A percentile compares a stretch with the other conserved stretches of the same genome.
Conservation (phyloP, 108 stramenopile genomes). For the Stephanodiscus triporus region DNA sequence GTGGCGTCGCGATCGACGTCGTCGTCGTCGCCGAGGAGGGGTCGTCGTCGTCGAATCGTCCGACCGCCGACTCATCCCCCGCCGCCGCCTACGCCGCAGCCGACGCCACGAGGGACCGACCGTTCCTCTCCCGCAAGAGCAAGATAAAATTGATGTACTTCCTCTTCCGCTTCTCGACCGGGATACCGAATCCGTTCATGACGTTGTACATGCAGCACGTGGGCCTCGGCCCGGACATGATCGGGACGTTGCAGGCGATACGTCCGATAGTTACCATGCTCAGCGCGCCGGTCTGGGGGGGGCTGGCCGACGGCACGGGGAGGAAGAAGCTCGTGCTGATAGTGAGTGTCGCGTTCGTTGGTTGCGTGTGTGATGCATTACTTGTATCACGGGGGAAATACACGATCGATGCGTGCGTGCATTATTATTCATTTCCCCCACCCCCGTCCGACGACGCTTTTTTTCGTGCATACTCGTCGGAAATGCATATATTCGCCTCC, state of each 20-base stretch:
- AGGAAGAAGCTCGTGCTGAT: conserved; percentile 30
- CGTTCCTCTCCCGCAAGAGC: neutral
- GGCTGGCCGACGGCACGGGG: conserved; percentile 32
- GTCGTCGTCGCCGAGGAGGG: too few relatives aligned
- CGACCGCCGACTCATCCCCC: too few relatives aligned
- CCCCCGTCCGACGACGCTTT: neutral
- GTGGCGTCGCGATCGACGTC: too few relatives aligned
- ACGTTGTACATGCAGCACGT: conserved; percentile 43
- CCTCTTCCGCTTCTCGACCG: conserved; percentile 43
- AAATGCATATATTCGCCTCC: too few relatives aligned
- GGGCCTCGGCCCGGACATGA: conserved; percentile 23
- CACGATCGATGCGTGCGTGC: neutral
- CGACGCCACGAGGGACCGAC: too few relatives aligned
- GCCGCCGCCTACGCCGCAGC: too few relatives aligned
- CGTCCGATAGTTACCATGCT: conserved; percentile 39
- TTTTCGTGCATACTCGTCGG: too few relatives aligned
- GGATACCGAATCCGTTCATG: conserved; percentile 37
- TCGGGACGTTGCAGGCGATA: conserved; percentile 44
- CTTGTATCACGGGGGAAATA: neutral
- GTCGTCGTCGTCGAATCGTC: too few relatives aligned
- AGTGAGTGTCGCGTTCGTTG: conserved; percentile 14
- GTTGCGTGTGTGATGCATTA: neutral
- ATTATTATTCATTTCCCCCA: neutral
- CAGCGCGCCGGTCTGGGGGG: conserved; percentile 41
- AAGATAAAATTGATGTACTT: conserved; percentile 33